Percentiles rank a stretch among this genome's conserved stretches.
These are phyloP conservation scores for Fusarium mexicanum DNA, from an alignment of 2,329 filamentous ascomycete genomes.

Conservation along the genomic window DNA sequence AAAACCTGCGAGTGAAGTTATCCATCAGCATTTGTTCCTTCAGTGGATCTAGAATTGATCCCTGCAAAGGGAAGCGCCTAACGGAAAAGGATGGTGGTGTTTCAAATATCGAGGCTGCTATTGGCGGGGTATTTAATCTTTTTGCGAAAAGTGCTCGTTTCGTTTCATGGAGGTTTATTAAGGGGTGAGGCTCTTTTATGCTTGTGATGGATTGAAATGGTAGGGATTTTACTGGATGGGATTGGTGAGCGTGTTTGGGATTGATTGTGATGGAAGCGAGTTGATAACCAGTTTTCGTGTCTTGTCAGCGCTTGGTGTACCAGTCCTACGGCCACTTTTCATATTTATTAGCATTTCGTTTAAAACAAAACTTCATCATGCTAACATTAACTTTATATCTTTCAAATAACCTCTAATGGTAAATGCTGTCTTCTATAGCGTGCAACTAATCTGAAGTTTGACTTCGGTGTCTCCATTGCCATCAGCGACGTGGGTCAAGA, in stretches of 20 bases:
- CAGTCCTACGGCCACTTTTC: fast-evolving
- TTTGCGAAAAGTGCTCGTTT: conserved; percentile 12
- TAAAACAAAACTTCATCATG: neutral
- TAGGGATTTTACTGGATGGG: neutral
- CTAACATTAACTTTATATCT: too few species aligned
- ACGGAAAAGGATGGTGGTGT: conserved; percentile 9
- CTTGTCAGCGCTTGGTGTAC: neutral
- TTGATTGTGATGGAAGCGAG: neutral
- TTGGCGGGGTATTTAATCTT: conserved; percentile 24
- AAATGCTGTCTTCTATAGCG: neutral
- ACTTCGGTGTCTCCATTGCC: neutral
- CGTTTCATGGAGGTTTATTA: conserved; percentile 21
- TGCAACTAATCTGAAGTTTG: too few species aligned
- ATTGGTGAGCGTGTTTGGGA: neutral
- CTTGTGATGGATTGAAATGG: neutral
- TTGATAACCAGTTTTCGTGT: neutral
- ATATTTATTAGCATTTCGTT: too few species aligned
- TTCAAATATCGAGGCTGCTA: conserved; percentile 29
- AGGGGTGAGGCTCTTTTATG: conserved; percentile 5
- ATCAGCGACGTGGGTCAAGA: neutral
- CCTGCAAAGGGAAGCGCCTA: conserved; percentile 19
- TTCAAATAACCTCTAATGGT: fast-evolving
- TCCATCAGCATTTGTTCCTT: neutral
- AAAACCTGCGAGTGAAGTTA: conserved; percentile 1
- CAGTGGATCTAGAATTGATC: neutral